These are phyloP conservation scores for Fraxinus pennsylvanica DNA, from an alignment of 257 asterid genomes.

Conservation along the genomic window DNA sequence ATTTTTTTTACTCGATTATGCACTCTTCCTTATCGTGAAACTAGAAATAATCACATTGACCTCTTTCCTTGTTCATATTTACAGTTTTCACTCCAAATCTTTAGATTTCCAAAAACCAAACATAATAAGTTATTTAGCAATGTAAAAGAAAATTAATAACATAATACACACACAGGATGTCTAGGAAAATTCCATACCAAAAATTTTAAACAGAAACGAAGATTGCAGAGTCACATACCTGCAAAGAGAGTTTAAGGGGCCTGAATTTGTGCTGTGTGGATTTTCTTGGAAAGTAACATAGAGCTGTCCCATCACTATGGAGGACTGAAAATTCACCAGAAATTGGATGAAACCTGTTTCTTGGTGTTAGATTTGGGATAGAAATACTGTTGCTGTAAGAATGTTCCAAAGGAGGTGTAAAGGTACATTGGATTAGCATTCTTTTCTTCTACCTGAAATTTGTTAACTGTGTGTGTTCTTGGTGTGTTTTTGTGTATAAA, in stretches of 20 bases:
- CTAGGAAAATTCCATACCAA: not conserved
- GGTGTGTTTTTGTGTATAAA: slow-evolving; percentile 7
- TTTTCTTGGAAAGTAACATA: slow-evolving; percentile 33
- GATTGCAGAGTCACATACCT: slow-evolving; percentile 28
- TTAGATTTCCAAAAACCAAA: not conserved
- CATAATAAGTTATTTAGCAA: slow-evolving; percentile 1
- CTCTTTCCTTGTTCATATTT: not conserved
- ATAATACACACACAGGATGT: not conserved
- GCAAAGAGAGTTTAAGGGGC: slow-evolving; percentile 41
- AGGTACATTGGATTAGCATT: slow-evolving; percentile 61
- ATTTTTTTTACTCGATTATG: slow-evolving; percentile 5
- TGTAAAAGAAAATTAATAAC: slow-evolving; percentile 3
- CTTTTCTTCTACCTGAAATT: slow-evolving; percentile 14
- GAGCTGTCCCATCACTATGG: slow-evolving; percentile 24
- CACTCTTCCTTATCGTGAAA: not conserved
- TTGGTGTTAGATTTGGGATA: slow-evolving; percentile 40
- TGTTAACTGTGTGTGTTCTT: not conserved
- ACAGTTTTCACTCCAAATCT: not conserved
- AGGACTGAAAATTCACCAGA: slow-evolving; percentile 32
- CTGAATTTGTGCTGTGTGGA: slow-evolving; percentile 39
- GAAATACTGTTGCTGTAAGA: slow-evolving; percentile 37
- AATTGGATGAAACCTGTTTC: slow-evolving; percentile 31
- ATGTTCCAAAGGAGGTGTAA: slow-evolving; percentile 49
- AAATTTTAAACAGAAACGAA: not conserved
- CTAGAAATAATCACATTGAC: not conserved